Conservation (phyloP, 176 grass and related monocot genomes). For the Sorghum bicolor region DNA sequence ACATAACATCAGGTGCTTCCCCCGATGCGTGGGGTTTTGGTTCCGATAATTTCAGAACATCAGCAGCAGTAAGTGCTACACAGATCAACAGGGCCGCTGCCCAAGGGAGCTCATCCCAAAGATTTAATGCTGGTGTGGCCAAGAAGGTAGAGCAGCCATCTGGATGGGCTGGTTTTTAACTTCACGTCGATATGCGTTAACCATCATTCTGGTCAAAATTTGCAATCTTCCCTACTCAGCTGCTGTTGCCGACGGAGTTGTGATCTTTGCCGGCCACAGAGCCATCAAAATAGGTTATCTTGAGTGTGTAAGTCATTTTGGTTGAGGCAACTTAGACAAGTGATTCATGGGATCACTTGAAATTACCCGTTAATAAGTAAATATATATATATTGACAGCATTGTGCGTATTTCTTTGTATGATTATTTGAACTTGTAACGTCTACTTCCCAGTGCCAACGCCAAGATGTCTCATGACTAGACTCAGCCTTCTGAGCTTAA, state of each 20-base stretch:
- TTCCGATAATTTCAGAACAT: slow-evolving; percentile 38
- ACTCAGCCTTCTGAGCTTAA: neutral
- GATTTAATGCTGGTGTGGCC: slow-evolving; percentile 20
- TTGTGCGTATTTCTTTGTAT: neutral
- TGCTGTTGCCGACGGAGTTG: neutral
- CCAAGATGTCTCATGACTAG: neutral
- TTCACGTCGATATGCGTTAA: neutral
- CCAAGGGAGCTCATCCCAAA: slow-evolving; percentile 54
- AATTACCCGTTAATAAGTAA: slow-evolving; percentile 32
- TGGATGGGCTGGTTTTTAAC: slow-evolving; percentile 81
- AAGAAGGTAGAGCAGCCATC: slow-evolving; percentile 60
- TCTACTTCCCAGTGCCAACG: neutral
- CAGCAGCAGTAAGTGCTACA: slow-evolving; percentile 22
- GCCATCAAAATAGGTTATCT: slow-evolving; percentile 3
- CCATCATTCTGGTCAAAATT: neutral
- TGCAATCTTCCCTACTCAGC: neutral
- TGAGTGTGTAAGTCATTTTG: slow-evolving; percentile 26
- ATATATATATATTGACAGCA: slow-evolving; percentile 7
- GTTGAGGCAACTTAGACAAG: slow-evolving; percentile 6
- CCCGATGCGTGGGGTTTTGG: slow-evolving; percentile 48
- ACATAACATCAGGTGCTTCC: neutral
- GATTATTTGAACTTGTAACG: neutral
- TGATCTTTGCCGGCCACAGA: neutral
- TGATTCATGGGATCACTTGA: neutral
- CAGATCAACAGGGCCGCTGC: slow-evolving; percentile 17